Evolutionary conservation across 345 rosid genomes (phyloP), one percentile per base, ranked within the genome.

Genomic region (Murraya koenigii): DNA sequence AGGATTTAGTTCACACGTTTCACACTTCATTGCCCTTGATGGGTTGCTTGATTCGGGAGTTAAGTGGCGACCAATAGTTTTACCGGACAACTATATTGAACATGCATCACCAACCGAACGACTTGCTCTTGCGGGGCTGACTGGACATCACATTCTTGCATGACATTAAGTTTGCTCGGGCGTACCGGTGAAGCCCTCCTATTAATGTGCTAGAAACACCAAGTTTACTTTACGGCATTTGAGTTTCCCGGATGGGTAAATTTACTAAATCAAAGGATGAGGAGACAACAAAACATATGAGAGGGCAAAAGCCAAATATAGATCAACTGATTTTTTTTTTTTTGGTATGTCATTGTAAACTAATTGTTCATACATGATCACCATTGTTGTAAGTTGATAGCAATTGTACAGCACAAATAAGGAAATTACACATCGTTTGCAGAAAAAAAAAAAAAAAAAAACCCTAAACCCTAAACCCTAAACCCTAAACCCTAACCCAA

Each of bases 81-180:
- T 95, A 83, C 97, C 95, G 1, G 97, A 93, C 87, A 87, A 84
- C 78, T 95, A 95, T 77, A 84, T 93, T 11, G 93, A 95, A 75
- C 93, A 89, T 36, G 92, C 91, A 19, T 83, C 90, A 25, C 93
- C 98, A 15, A 84, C 82, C 13, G 90, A 95, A 61, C 98, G 93
- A 86, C 93, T 92, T 49, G 81, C 79, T 41, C 81, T 88, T 52
- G 97, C 98, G 1, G 97, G 98, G 44, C 86, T 93, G 65, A 93
- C 92, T 0, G 97, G 98, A 81, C 92, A 90, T 85, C 98, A 95
- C 84, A 91, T 95, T 69, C 97, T 94, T 26, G 98, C 98, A 38
- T 90, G 97, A 0, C 93, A 10, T 74, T 95, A 72, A 92, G 87
- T 77, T 90, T 93, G 75, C 91, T 93, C 4, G 97, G 97, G 28